Evolutionary conservation across 176 grass and related monocot genomes (phyloP), one percentile per base, ranked within the genome.

Genomic region (Paspalum notatum): DNA sequence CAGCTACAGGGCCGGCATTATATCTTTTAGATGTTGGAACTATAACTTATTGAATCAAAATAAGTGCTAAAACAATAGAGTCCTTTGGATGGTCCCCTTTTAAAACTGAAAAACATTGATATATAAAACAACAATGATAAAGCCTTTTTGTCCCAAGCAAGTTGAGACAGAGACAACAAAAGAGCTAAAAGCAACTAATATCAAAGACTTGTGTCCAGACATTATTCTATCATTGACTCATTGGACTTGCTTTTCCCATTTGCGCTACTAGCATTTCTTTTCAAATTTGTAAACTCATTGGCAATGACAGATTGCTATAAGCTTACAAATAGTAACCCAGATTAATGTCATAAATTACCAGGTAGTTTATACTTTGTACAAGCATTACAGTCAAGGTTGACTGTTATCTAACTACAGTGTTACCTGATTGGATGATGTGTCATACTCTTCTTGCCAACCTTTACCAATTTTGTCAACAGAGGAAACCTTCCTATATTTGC

Each of bases 381-480:
- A 25, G 6, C 25, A 68, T 58, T 37, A 55, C 15, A 13, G 25
- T 75, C 42, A 11, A 66, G 10, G 37, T 62, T 50, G 42, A 66
- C 68, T 58, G 55, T 13, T 54, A 62, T 59, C 3, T 21, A 71
- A 72, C 37, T 78, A 38, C 58, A 71, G 50, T 46, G 51, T 64
- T 92, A 97, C 91, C 94, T 91, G 95, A 44, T 82, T 89, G 66
- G 92, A 94, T 75, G 92, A 94, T 57, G 65, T 77, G 25, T 91
- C 92, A 66, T 92, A 92, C 70, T 98, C 95, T 82, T 92, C 88
- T 76, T 91, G 83, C 95, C 95, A 98, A 68, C 90, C 87, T 86
- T 91, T 85, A 40, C 73, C 71, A 56, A 85, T 83, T 81, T 94
- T 98, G 16, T 94, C 95, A 71, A 89, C 48, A 40, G 88, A 94